Conservation (phyloP, 2,329 filamentous ascomycete genomes). For the Ascochyta pisi region DNA sequence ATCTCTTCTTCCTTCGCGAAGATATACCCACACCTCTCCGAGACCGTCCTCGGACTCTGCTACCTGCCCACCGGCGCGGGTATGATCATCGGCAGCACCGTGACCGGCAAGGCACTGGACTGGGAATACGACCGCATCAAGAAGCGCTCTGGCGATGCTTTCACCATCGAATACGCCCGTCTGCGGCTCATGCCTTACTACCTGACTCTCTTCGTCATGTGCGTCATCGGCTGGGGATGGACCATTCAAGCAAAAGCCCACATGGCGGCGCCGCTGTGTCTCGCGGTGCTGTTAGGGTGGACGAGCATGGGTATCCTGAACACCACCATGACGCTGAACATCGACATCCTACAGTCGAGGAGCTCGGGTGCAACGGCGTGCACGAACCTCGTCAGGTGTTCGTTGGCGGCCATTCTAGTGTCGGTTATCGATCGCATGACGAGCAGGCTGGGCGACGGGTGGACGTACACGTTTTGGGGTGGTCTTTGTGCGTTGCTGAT, state of each 20-base stretch:
- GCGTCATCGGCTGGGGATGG: slow-evolving; percentile 39
- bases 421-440: slow-evolving; percentile 37
- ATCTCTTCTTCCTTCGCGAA: slow-evolving; percentile 36
- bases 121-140: slow-evolving; percentile 56
- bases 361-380: slow-evolving; percentile 38
- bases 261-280: slow-evolving; percentile 32
- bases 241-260: slow-evolving; percentile 28
- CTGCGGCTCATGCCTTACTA: slow-evolving; percentile 39
- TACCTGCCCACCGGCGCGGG: slow-evolving; percentile 64
- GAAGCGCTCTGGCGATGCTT: slow-evolving; percentile 23
- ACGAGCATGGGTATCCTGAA: slow-evolving; percentile 39
- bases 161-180: slow-evolving; percentile 38
- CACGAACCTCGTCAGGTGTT: slow-evolving; percentile 37
- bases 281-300: slow-evolving; percentile 34
- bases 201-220: slow-evolving; percentile 34
- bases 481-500: slow-evolving; percentile 30
- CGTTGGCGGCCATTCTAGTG: slow-evolving; percentile 32
- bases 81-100: slow-evolving; percentile 60
- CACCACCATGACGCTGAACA: slow-evolving; percentile 40
- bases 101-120: slow-evolving; percentile 62
- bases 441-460: slow-evolving; percentile 28
- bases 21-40: slow-evolving; percentile 33
- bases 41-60: slow-evolving; percentile 39
- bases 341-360: slow-evolving; percentile 36
- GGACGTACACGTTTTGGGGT: slow-evolving; percentile 40